Evolutionary conservation across 352 stramenopile genomes (phyloP).

Genomic region (Phytophthora melonis): DNA sequence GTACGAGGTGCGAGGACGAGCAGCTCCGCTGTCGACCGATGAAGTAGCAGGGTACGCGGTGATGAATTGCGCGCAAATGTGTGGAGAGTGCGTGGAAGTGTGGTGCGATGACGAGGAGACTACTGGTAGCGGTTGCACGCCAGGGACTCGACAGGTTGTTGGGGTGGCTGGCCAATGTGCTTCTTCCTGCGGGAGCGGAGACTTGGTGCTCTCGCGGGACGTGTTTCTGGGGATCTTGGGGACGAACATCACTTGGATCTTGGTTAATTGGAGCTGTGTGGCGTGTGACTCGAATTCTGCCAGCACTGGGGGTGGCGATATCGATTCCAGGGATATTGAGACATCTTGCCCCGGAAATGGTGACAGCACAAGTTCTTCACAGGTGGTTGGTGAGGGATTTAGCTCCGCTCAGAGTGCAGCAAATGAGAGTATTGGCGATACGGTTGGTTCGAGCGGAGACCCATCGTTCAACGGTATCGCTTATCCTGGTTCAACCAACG

Average conservation of each 20-base stretch:
- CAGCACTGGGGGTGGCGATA: neutral
- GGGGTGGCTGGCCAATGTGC: constrained; percentile 27
- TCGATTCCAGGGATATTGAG: neutral
- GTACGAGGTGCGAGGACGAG: constrained; percentile 14
- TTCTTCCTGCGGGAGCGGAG: constrained; percentile 7
- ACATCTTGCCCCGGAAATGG: neutral
- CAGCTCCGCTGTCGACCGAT: neutral
- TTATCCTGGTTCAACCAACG: constrained; percentile 1
- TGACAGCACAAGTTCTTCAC: neutral
- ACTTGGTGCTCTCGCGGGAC: constrained; percentile 23
- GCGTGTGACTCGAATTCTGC: constrained; percentile 13
- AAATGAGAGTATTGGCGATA: neutral
- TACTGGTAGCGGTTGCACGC: neutral
- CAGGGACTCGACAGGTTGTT: constrained; percentile 20
- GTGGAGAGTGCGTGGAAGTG: constrained; percentile 35
- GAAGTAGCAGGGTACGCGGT: constrained; percentile 13
- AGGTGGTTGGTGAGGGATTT: neutral
- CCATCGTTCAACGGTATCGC: constrained; percentile 9
- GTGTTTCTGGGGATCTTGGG: constrained; percentile 10
- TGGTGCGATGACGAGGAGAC: constrained; percentile 28
- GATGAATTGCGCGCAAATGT: constrained; percentile 27
- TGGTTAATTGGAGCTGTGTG: constrained; percentile 38
- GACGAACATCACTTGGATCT: neutral
- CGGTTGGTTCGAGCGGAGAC: neutral
- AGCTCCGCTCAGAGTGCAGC: neutral